A percentile compares a stretch with the other conserved stretches of the same genome.
Evolutionary conservation across 257 asterid genomes (phyloP).

Genomic region (Voacanga thouarsii): DNA sequence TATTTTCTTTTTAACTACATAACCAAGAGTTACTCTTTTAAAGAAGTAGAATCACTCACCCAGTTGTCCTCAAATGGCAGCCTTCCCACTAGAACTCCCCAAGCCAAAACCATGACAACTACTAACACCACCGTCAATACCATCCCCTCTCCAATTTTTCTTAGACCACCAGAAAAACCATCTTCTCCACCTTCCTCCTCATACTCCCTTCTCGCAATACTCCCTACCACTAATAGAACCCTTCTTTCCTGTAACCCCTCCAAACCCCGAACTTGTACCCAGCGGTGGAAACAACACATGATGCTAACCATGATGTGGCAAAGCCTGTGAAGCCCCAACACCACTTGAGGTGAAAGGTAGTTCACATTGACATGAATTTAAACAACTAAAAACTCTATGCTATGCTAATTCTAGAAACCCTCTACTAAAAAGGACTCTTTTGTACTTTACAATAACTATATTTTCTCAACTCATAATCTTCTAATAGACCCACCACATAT

Average conservation of each 20-base stretch:
- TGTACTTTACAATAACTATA: too few relatives aligned
- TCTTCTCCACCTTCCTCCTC: constrained; percentile 57
- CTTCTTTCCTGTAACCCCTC: constrained; percentile 56
- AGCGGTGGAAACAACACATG: constrained; percentile 45
- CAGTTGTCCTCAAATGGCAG: constrained; percentile 48
- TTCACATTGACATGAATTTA: constrained; percentile 36
- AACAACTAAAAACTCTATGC: too few relatives aligned
- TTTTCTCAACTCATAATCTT: too few relatives aligned
- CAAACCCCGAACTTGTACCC: constrained; percentile 31
- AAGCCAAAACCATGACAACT: constrained; percentile 64
- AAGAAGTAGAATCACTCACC: constrained; percentile 40
- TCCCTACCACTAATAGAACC: constrained; percentile 54
- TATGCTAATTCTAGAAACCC: too few relatives aligned
- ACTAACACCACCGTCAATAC: constrained; percentile 42
- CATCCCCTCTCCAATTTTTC: constrained; percentile 52
- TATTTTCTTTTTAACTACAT: background rate
- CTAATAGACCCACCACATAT: too few relatives aligned
- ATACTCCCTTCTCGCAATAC: constrained; percentile 59
- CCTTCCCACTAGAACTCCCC: constrained; percentile 48
- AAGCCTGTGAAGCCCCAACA: constrained; percentile 26
- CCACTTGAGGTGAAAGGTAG: constrained; percentile 25
- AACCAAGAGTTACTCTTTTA: background rate
- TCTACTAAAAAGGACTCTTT: too few relatives aligned
- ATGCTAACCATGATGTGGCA: constrained; percentile 33
- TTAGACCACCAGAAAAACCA: constrained; percentile 37